These are phyloP conservation scores for Jacaranda mimosifolia DNA, from an alignment of 257 asterid species.

Conservation along the genomic window DNA sequence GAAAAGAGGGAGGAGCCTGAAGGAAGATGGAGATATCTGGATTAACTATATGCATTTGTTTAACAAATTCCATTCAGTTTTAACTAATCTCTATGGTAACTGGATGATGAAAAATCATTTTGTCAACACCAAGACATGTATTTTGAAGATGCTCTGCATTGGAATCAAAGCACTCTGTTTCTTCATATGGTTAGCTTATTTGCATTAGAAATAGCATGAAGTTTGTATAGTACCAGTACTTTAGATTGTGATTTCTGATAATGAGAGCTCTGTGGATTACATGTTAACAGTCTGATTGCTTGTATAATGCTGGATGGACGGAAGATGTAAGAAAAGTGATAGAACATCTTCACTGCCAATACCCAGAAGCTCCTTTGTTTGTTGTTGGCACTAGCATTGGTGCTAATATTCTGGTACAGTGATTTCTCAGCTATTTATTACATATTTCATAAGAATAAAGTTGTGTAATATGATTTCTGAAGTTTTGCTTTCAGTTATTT, in stretches of 20 bases:
- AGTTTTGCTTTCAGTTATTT: conserved; percentile 24
- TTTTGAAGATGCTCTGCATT: not conserved
- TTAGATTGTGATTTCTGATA: not conserved
- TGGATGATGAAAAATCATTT: too few species aligned
- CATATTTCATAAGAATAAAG: not conserved
- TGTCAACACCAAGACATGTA: not conserved
- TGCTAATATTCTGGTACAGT: conserved; percentile 84
- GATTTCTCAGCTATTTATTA: conserved; percentile 14
- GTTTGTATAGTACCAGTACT: conserved; percentile 19
- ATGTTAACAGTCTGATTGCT: conserved; percentile 80
- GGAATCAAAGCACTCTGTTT: conserved; percentile 3
- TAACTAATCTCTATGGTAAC: conserved; percentile 18
- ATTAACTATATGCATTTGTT: conserved; percentile 8
- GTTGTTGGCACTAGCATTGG: conserved; percentile 93
- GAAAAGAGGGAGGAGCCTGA: not conserved
- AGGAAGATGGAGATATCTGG: not conserved
- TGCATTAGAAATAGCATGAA: conserved; percentile 13
- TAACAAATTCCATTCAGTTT: not conserved
- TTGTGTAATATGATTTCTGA: conserved; percentile 14
- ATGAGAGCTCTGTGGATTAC: conserved; percentile 33
- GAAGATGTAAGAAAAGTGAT: conserved; percentile 80
- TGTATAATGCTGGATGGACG: conserved; percentile 93
- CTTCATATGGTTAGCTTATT: conserved; percentile 3
- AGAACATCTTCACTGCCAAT: conserved; percentile 66
- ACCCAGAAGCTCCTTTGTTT: conserved; percentile 81